A percentile compares a stretch with the other conserved stretches of the same genome.
Evolutionary conservation across 257 asterid genomes (phyloP).

Genomic region (Solanum medicagineum): DNA sequence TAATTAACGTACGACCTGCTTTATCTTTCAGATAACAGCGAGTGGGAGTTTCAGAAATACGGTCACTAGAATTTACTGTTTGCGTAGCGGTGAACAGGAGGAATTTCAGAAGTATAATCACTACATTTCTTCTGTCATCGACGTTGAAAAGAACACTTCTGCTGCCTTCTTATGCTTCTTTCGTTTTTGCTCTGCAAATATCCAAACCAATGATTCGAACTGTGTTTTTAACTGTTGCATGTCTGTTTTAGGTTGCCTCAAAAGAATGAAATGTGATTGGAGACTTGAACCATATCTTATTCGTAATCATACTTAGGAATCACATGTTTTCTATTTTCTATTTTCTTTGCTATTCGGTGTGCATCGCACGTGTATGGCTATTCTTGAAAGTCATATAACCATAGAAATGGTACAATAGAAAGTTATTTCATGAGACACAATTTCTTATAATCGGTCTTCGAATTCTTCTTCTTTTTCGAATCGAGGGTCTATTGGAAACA

Average conservation of each 20-base stretch:
- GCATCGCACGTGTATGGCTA: no score
- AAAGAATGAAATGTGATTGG: not conserved
- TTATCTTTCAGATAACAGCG: slow-evolving; percentile 68
- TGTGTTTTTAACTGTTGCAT: not conserved
- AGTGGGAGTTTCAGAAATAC: slow-evolving; percentile 98
- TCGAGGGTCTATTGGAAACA: no score
- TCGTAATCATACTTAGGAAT: not conserved
- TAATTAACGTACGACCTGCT: not conserved
- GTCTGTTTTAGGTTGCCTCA: not conserved
- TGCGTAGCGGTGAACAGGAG: not conserved
- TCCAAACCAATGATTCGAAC: not conserved
- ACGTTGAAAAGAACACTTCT: not conserved
- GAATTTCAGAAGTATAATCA: not conserved
- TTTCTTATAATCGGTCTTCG: no score
- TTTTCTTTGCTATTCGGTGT: no score
- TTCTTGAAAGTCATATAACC: no score
- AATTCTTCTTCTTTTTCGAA: no score
- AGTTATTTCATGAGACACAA: no score
- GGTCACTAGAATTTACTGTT: slow-evolving; percentile 50
- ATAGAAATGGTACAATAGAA: no score
- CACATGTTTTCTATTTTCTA: not conserved
- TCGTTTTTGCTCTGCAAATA: not conserved
- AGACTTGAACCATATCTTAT: not conserved
- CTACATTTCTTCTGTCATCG: not conserved
- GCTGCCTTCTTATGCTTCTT: not conserved